Base-by-base conservation (phyloP, 2,329 filamentous ascomycete species). In the Aurifilum marmelostoma region DNA sequence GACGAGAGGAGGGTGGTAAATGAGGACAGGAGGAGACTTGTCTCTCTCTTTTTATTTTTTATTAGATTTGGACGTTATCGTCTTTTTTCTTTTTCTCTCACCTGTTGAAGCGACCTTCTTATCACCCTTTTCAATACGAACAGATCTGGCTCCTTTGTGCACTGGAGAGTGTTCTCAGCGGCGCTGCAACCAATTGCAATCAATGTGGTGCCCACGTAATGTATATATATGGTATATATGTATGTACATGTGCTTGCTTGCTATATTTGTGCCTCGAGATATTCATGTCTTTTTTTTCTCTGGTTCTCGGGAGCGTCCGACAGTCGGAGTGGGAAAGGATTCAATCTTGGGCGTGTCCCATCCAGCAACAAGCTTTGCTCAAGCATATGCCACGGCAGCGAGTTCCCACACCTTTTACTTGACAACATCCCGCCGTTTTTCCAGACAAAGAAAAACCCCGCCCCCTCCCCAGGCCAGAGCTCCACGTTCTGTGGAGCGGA, bases 51-150 rank as follows among this genome's bases (percentile, higher is more conserved):
- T 43, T 14, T 59, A 2, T 60, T 60, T 34, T 67, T 71, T 67
- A 63, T 67, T 64, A 71, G 69, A 71, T 71, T 61, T 71, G 69
- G 69, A 69, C 56, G 69, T 65, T 64, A 65, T 69, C 63, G 67
- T 71, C 59, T 65, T 67, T 65, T 69, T 67, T 68, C 56, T 56
- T 56, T 65, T 56, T 5, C 39, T 54, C 68, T 32, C 61, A 18
- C 37, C 61, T 47, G 64, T 71, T 69, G 69, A 71, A 71, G 69
- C 69, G 69, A 71, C 60, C 67, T 62, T 71, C 39, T 56, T 65
- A 69, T 66, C 61, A 43, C 67, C 63, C 60, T 67, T 71, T 71
- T 71, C 67, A 71, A 71, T 71, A 71, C 62, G 67, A 71, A 69
- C 69, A 71, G 69, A 71, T 62, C 64, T 67, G 69, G 65, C 65